These are phyloP conservation scores for Trichoderma virens DNA, from an alignment of 495 filamentous ascomycete genomes.

Conservation along the genomic window DNA sequence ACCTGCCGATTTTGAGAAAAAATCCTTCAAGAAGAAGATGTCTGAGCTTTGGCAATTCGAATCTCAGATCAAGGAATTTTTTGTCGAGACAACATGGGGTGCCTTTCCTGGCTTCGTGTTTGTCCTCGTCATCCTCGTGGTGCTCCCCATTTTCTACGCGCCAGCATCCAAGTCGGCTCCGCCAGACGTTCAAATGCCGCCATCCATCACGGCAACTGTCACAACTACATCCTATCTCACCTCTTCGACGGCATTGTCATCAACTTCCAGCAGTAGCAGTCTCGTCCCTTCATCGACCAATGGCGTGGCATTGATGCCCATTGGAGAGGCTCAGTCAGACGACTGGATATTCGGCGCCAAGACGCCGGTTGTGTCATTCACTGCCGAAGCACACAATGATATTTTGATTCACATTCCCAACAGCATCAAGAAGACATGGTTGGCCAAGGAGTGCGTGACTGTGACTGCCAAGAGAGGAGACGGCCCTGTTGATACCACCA, in stretches of 20 bases:
- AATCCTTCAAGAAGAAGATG: background rate
- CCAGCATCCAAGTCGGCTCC: background rate
- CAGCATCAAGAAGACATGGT: conserved; percentile 30
- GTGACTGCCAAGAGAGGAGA: conserved; percentile 36
- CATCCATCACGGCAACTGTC: background rate
- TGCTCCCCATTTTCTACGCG: background rate
- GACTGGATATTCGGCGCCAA: conserved; percentile 10
- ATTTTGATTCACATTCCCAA: conserved; percentile 32
- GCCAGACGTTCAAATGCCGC: background rate
- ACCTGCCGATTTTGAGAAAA: background rate
- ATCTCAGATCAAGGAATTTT: background rate
- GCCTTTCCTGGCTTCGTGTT: background rate
- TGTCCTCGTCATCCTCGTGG: background rate
- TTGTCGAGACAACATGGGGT: background rate
- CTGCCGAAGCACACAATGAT: conserved; percentile 19
- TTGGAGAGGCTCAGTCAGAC: conserved; percentile 24
- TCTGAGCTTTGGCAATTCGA: background rate
- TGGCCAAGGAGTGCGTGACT: conserved; percentile 33
- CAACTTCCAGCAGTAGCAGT: background rate
- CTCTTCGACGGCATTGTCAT: conserved; percentile 3
- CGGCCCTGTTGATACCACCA: conserved; percentile 29
- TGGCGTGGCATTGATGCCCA: conserved; percentile 20
- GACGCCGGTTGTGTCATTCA: conserved; percentile 2
- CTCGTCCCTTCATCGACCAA: background rate
- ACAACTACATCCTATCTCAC: background rate